Evolutionary conservation across 2,329 filamentous ascomycete species (phyloP), one percentile per base, ranked within the genome.

Genomic region (Geosmithia flava): DNA sequence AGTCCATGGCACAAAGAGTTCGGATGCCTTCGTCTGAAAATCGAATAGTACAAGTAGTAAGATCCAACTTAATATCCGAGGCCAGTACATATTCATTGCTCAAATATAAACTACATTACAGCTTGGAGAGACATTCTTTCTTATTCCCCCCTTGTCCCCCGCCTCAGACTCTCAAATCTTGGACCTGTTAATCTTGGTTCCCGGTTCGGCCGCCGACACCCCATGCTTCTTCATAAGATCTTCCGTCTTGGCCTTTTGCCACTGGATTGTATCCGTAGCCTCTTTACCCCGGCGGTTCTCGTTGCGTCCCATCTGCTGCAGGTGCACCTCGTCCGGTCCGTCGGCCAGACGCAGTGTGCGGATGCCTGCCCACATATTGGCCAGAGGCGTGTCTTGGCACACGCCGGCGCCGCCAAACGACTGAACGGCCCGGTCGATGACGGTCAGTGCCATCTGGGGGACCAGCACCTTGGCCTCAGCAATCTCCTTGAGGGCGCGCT

Each of bases 351-450:
- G 76, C 66, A 95, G 74, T 7, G 90, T 95, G 50, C 89, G 75
- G 59, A 89, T 86, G 51, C 76, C 70, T 19, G 87, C 81, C 81
- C 87, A 95, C 79, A 90, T 83, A 62, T 74, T 76, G 13, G 89
- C 90, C 53, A 98, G 72, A 19, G 93, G 93, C 2, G 93, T 97
- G 61, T 98, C 93, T 72, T 97, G 93, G 59, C 81, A 86, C 45
- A 98, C 85, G 62, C 93, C 93, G 3, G 86, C 88, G 51, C 83
- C 93, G 51, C 93, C 93, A 59, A 90, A 95, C 0, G 87, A 79
- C 75, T 98, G 93, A 13, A 98, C 81, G 0, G 93, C 93, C 52
- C 90, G 85, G 72, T 98, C 93, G 58, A 98, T 91, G 57, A 97
- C 87, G 17, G 80, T 81, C 55, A 96, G 75, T 1, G 87, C 83